Conservation (phyloP, 345 rosid genomes). For the Jatropha curcas region DNA sequence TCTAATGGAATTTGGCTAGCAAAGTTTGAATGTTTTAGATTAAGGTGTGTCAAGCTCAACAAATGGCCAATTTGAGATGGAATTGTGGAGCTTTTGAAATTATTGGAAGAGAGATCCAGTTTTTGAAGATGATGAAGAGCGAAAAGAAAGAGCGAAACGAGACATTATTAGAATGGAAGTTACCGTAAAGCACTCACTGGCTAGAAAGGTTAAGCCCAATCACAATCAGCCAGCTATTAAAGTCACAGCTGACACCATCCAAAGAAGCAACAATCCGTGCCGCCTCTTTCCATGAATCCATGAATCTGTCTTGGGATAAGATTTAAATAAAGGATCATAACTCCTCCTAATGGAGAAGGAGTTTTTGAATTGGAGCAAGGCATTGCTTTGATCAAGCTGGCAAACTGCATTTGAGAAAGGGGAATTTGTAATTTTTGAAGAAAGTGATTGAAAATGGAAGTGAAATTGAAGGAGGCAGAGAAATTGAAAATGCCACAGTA, state of each 20-base stretch:
- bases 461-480: too few relatives aligned
- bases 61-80: conserved; percentile 14
- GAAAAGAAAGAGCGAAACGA: conserved; percentile 4
- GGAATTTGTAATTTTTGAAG: too few relatives aligned
- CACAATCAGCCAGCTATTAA: background rate
- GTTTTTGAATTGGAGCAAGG: too few relatives aligned
- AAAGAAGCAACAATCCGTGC: conserved; percentile 28
- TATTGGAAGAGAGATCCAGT: conserved; percentile 31
- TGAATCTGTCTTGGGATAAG: too few relatives aligned
- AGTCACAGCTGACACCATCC: conserved; percentile 23
- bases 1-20: background rate
- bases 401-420: too few relatives aligned
- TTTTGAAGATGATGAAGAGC: conserved; percentile 13
- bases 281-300: background rate
- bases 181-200: background rate
- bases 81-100: conserved; percentile 14
- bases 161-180: conserved; percentile 1
- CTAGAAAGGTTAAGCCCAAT: background rate
- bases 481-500: too few relatives aligned
- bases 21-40: conserved; percentile 5
- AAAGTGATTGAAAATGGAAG: too few relatives aligned
- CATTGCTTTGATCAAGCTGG: too few relatives aligned
- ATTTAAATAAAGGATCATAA: too few relatives aligned
- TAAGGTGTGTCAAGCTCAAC: conserved; percentile 9
- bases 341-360: too few relatives aligned